Percentiles rank a stretch among this genome's conserved stretches.
Conservation (phyloP, 176 grass and related monocot genomes). For the Rhynchospora breviuscula region DNA sequence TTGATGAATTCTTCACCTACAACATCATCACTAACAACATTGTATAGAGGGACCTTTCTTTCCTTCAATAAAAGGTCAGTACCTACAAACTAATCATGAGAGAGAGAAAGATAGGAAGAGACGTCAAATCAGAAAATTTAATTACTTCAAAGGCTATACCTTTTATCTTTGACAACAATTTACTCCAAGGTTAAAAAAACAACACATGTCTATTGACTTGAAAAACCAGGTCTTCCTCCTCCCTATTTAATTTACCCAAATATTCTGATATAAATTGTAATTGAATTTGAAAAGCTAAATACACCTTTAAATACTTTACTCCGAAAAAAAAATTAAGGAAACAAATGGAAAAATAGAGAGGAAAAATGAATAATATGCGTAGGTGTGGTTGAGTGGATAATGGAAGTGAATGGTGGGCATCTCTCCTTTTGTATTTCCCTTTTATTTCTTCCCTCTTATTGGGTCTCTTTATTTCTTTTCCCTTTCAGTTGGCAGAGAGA, state of each 20-base stretch:
- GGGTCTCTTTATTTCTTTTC: constrained; percentile 46
- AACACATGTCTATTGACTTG: constrained; percentile 1
- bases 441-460: constrained; percentile 37
- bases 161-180: constrained; percentile 14
- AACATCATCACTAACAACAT: constrained; percentile 14
- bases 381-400: constrained; percentile 53
- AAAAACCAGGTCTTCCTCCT: not conserved
- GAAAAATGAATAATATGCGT: constrained; percentile 30
- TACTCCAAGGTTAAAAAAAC: not conserved
- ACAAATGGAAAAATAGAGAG: constrained; percentile 35
- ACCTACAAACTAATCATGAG: constrained; percentile 26
- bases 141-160: constrained; percentile 10
- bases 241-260: not conserved
- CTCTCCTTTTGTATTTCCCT: constrained; percentile 49
- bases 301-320: not conserved
- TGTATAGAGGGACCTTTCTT: constrained; percentile 17
- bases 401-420: constrained; percentile 76
- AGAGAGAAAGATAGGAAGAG: constrained; percentile 4
- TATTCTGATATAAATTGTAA: not conserved
- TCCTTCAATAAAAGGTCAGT: constrained; percentile 30
- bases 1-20: not conserved
- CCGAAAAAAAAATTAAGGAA: not conserved
- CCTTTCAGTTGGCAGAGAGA: constrained; percentile 74
- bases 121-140: constrained; percentile 8
- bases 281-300: not conserved